phyloP scores from a whole-genome alignment of 139 green algal genomes.

The Coccomyxa sp. region DNA sequence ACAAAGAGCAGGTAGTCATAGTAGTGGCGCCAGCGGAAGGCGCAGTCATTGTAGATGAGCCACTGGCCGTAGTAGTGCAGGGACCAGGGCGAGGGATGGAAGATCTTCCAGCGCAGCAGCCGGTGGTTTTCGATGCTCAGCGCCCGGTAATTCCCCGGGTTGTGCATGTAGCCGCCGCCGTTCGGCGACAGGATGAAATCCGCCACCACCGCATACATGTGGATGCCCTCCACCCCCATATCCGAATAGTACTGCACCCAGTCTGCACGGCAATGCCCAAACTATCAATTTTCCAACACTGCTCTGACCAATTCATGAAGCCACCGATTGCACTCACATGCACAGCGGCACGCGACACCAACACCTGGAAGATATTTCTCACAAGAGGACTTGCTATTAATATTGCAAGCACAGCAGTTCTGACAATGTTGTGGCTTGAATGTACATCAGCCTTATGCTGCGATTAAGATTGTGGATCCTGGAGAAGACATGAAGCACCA shows the following conservation, averaged over 20 bases:
- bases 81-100: neutral
- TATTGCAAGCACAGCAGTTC: no score
- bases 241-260: neutral
- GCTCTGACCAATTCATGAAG: no score
- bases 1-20: neutral
- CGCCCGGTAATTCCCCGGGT: neutral
- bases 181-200: neutral
- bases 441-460: no score
- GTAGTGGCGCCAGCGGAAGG: neutral
- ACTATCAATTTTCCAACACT: no score
- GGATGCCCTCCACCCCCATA: neutral
- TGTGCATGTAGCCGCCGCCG: neutral
- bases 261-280: neutral
- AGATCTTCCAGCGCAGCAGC: neutral
- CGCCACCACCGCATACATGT: neutral
- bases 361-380: no score
- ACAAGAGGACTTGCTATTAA: no score
- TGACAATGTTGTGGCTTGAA: no score
- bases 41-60: neutral
- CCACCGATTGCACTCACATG: neutral
- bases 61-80: neutral
- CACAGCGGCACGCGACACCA: no score
- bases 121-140: neutral
- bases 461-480: no score
- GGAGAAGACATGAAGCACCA: no score